These are phyloP conservation scores for Fusarium torulosum DNA, from an alignment of 2,329 filamentous ascomycete species.

Conservation along the genomic window DNA sequence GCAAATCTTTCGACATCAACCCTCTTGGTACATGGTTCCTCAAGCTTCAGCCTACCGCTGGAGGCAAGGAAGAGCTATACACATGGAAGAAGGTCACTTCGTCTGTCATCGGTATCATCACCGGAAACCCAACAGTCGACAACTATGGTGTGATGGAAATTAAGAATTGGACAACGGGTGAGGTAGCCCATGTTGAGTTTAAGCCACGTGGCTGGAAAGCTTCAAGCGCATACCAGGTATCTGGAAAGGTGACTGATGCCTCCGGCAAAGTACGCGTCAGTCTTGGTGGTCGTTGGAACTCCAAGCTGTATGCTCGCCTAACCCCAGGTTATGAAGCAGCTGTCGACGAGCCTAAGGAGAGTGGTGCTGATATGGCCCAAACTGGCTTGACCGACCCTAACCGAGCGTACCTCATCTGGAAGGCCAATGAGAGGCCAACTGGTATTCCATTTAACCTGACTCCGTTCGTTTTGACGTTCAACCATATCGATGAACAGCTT, in stretches of 20 bases:
- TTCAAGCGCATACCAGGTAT: conserved; percentile 88
- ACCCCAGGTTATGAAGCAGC: conserved; percentile 90
- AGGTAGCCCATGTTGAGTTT: conserved; percentile 90
- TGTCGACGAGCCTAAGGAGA: conserved; percentile 68
- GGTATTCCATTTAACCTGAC: conserved; percentile 98
- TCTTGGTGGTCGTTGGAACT: conserved; percentile 96
- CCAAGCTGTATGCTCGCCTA: conserved; percentile 92
- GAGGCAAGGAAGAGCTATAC: conserved; percentile 86
- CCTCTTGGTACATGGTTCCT: conserved; percentile 98
- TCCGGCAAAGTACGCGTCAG: conserved; percentile 87
- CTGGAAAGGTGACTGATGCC: conserved; percentile 85
- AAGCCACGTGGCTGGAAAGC: conserved; percentile 97
- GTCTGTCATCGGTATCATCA: conserved; percentile 98
- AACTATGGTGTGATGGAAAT: conserved; percentile 98
- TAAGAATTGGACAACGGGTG: conserved; percentile 96
- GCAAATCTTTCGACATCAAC: conserved; percentile 97
- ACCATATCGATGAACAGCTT: conserved; percentile 89
- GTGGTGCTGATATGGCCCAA: conserved; percentile 54
- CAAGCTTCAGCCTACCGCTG: conserved; percentile 79
- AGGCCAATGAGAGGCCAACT: conserved; percentile 82
- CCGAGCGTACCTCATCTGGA: conserved; percentile 92
- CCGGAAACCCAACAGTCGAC: conserved; percentile 94
- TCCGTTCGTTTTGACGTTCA: conserved; percentile 94
- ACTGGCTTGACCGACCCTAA: conserved; percentile 73
- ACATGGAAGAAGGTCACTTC: conserved; percentile 99